Base-by-base conservation (phyloP, 2,329 filamentous ascomycete species). In the Microcyclosporella mali region DNA sequence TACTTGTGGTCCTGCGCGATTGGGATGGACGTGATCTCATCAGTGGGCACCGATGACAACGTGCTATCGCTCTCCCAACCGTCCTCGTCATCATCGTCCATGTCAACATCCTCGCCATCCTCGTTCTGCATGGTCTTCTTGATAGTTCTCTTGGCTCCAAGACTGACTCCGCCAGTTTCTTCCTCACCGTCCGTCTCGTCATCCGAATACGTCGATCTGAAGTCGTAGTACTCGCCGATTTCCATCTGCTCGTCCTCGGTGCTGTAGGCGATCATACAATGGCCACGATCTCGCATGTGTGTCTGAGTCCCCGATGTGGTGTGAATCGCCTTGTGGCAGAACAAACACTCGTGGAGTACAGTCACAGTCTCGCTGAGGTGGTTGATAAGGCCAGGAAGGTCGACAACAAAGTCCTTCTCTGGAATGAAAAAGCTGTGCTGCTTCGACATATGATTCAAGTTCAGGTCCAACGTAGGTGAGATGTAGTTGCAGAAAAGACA, bases 211-310 rank as follows among this genome's bases (percentile, higher is more conserved):
- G 92, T 95, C 67, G 85, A 86, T 52, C 86, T 79, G 75, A 98
- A 98, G 62, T 98, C 92, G 66, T 98, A 98, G 66, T 87, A 95
- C 52, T 97, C 87, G 43, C 92, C 92, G 59, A 98, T 87, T 43
- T 94, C 88, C 21, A 97, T 77, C 69, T 95, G 88, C 60, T 97
- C 88, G 28, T 85, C 83, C 61, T 95, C 87, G 0, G 82, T 84
- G 39, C 83, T 81, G 64, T 90, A 98, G 0, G 88, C 89, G 55
- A 98, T 94, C 77, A 89, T 95, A 75, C 90, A 97, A 67, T 98
- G 92, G 1, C 88, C 85, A 62, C 88, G 90, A 64, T 98, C 92
- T 33, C 88, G 82, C 92, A 98, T 98, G 64, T 98, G 92, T 0
- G 89, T 95, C 62, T 95, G 89, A 18, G 89, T 80, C 14, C 86